phyloP scores from a whole-genome alignment of 176 grass and related monocot species.

The Aegilops tauschii region DNA sequence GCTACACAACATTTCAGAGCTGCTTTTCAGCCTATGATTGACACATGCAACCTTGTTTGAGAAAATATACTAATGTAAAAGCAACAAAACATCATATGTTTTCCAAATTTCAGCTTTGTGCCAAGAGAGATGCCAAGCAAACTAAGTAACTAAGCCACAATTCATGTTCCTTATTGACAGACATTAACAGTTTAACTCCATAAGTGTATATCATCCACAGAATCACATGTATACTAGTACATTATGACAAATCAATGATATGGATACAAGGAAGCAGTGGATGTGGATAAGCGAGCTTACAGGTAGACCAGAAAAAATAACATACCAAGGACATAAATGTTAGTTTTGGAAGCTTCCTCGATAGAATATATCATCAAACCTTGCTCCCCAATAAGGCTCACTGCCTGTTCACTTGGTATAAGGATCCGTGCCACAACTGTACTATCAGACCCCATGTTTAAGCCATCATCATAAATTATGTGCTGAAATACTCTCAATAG shows the following conservation, averaged over 20 bases:
- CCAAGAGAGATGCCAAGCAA: neutral
- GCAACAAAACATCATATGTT: constrained; percentile 1
- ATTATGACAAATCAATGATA: neutral
- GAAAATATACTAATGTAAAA: neutral
- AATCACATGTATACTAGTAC: neutral
- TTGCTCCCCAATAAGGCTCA: constrained; percentile 36
- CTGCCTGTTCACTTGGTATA: constrained; percentile 41
- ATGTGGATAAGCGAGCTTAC: constrained; percentile 4
- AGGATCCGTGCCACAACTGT: constrained; percentile 32
- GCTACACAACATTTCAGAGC: neutral
- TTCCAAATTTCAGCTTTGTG: neutral
- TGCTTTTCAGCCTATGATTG: constrained; percentile 4
- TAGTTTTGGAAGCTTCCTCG: constrained; percentile 46
- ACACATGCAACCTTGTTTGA: constrained; percentile 3
- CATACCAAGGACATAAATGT: constrained; percentile 48
- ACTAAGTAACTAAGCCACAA: constrained; percentile 1
- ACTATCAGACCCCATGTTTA: constrained; percentile 27
- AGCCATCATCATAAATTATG: constrained; percentile 24
- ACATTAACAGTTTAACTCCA: neutral
- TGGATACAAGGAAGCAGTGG: neutral
- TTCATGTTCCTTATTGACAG: neutral
- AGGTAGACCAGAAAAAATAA: constrained; percentile 12
- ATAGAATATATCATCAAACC: constrained; percentile 42
- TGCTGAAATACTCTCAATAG: constrained; percentile 45
- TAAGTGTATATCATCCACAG: neutral